Percentiles rank a stretch among this genome's conserved stretches.
phyloP scores from a whole-genome alignment of 1,284 basidiomycete species.

The Thelephora terrestris region DNA sequence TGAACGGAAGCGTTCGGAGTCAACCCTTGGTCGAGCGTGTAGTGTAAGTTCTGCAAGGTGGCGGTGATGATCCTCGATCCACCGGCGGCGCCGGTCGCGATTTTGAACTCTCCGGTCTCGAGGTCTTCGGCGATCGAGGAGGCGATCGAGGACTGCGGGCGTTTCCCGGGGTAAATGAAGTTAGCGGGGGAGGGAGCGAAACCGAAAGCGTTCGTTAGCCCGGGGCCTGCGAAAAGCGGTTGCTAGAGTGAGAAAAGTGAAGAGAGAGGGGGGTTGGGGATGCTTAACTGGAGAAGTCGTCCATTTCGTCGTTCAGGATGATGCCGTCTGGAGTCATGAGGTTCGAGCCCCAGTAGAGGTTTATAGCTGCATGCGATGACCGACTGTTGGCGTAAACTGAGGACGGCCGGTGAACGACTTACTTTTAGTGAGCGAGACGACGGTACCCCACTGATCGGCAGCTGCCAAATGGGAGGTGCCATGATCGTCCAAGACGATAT shows the following conservation, averaged over 20 bases:
- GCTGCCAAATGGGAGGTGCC: conserved; percentile 21
- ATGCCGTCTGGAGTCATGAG: conserved; percentile 17
- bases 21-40: conserved; percentile 17
- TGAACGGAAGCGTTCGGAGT: conserved; percentile 10
- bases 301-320: conserved; percentile 18
- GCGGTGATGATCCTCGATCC: conserved; percentile 22
- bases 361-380: conserved; percentile 11
- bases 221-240: conserved; percentile 9
- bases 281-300: conserved; percentile 15
- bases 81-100: conserved; percentile 22
- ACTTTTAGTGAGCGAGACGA: conserved; percentile 19
- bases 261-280: neutral
- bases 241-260: neutral
- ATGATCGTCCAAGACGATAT: conserved; percentile 14
- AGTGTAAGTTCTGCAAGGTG: conserved; percentile 21
- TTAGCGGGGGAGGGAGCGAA: conserved; percentile 16
- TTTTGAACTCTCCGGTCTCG: conserved; percentile 16
- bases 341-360: conserved; percentile 19
- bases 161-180: conserved; percentile 15
- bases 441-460: conserved; percentile 16
- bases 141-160: conserved; percentile 20
- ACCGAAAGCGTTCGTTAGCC: conserved; percentile 18
- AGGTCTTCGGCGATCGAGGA: conserved; percentile 20
- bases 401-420: neutral
- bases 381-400: neutral